Evolutionary conservation across 495 filamentous ascomycete genomes (phyloP).

Genomic region (Aspergillus ellipticus): DNA sequence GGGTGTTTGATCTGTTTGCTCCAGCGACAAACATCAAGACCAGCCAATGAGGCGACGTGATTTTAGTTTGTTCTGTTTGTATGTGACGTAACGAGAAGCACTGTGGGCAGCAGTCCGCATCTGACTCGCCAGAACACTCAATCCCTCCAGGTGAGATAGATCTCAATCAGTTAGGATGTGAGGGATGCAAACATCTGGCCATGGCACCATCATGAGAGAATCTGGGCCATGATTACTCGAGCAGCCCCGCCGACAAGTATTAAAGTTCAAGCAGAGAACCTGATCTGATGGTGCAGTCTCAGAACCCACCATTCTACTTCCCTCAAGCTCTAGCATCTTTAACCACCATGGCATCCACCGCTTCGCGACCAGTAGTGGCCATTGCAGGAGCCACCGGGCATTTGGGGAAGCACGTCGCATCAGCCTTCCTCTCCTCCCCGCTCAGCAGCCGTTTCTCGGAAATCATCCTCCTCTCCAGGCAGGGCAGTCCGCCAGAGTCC

Average conservation of each 20-base stretch:
- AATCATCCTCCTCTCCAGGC: conserved; percentile 22
- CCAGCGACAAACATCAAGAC: background rate
- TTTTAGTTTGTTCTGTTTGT: background rate
- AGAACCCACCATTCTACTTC: background rate
- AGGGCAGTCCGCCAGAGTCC: conserved; percentile 1
- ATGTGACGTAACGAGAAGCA: background rate
- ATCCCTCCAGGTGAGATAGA: too few species aligned
- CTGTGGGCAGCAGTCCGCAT: too few species aligned
- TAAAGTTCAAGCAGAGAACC: background rate
- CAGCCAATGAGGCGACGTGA: background rate
- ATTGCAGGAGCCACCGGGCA: conserved; percentile 27
- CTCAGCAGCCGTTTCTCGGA: conserved; percentile 19
- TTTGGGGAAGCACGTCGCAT: conserved; percentile 21
- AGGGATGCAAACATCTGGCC: background rate
- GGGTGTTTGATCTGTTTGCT: background rate
- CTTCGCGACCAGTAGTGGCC: conserved; percentile 10
- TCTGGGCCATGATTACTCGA: background rate
- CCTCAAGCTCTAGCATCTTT: background rate
- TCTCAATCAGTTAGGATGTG: background rate
- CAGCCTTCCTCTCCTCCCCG: conserved; percentile 20
- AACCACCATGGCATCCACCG: conserved; percentile 2
- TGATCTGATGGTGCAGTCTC: too few species aligned
- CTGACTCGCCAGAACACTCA: background rate
- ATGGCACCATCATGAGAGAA: background rate
- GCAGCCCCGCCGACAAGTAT: background rate